Base-by-base conservation (phyloP, 2,329 filamentous ascomycete species). In the Colletotrichum sansevieriae region DNA sequence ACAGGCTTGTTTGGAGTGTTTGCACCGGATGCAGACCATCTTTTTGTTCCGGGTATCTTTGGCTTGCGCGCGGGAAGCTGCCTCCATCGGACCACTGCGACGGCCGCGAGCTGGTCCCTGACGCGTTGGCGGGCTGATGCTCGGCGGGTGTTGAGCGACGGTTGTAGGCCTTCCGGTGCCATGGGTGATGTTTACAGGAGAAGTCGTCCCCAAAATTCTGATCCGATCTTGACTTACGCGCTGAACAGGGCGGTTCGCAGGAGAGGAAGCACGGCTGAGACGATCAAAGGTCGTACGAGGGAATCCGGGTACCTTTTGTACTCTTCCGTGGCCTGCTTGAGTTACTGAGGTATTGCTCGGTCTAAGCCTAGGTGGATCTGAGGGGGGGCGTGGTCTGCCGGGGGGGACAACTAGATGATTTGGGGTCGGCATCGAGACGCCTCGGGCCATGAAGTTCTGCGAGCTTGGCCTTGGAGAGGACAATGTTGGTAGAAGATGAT, bases 11-110 rank as follows among this genome's bases (percentile, higher is more conserved):
- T 68, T 72, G 2, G 63, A 55, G 8, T 60, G 58, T 33, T 71
- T 72, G 66, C 71, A 72, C 15, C 66, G 54, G 44, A 72, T 72
- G 47, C 71, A 72, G 2, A 72, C 66, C 18, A 60, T 70, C 54
- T 67, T 72, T n/a, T 58, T 63, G 20, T 64, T 67, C 13, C 71
- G 59, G 10, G 66, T 70, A 35, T 65, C 61, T 25, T 65, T 72
- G 18, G 71, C 71, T 15, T 55, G 25, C 3, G 44, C 66, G 18
- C 66, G 63, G 11, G 63, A 61, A 5, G 44, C 44, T 6, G 39
- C 10, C 9, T 71, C 37, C 65, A 72, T 70, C 4, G 70, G 70
- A 6, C 70, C 63, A 3, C 25, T 44, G 6, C 71, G 70, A 12
- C 52, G 58, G 11, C 71, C 71, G 12, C 71, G 68, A 13, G 18